Conservation (phyloP, 768 basidiomycete genomes). For the Pisolithus sp. region DNA sequence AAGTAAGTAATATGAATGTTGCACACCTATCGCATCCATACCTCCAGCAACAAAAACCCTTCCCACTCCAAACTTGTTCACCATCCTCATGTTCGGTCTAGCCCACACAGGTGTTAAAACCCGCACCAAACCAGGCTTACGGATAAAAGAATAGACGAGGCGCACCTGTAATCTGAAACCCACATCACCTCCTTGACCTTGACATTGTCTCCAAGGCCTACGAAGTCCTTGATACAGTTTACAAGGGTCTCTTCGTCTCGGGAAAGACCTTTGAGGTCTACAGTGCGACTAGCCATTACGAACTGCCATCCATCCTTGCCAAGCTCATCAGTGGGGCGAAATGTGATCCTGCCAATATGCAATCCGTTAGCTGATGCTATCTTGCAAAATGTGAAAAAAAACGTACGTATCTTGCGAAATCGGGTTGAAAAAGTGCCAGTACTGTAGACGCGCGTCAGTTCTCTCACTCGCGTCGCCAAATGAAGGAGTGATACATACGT, state of each 20-base stretch:
- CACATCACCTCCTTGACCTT: slow-evolving; percentile 13
- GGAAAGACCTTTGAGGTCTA: slow-evolving; percentile 12
- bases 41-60: too few relatives aligned
- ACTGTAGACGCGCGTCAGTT: slow-evolving; percentile 5
- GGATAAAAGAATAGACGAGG: background rate
- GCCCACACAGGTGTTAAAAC: background rate
- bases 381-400: background rate
- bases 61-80: slow-evolving; percentile 14
- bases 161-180: slow-evolving; percentile 25
- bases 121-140: too few relatives aligned
- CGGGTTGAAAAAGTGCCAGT: slow-evolving; percentile 19
- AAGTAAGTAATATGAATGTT: background rate
- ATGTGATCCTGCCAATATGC: background rate
- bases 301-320: slow-evolving; percentile 18
- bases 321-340: slow-evolving; percentile 12
- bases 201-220: slow-evolving; percentile 8
- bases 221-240: slow-evolving; percentile 22
- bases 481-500: slow-evolving; percentile 10
- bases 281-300: background rate
- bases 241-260: slow-evolving; percentile 22
- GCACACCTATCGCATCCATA: background rate
- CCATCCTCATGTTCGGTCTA: too few relatives aligned
- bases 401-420: slow-evolving; percentile 1
- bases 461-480: background rate
- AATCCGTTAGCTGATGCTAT: slow-evolving; percentile 5